Percentiles rank a stretch among this genome's conserved stretches.
Evolutionary conservation across 163 green algal species (phyloP).

Genomic region (Chloromonas sp.): DNA sequence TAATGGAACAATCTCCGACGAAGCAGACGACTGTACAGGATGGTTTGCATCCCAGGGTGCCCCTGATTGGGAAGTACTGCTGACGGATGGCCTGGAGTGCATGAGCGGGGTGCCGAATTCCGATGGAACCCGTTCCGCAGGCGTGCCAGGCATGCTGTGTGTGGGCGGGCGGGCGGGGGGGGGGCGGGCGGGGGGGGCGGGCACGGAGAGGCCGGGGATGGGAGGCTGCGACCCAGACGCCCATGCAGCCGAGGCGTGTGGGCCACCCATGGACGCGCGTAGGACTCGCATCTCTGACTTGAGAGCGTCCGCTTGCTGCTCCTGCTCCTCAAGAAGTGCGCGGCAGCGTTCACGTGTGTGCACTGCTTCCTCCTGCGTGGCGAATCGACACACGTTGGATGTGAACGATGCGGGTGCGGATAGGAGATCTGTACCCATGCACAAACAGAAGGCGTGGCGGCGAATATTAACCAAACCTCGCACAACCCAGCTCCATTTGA

Average conservation of each 20-base stretch:
- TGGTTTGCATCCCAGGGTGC: too few species aligned
- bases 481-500: too few species aligned
- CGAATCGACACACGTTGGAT: not conserved
- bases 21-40: too few species aligned
- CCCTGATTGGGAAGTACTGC: too few species aligned
- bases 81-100: not conserved
- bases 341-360: not conserved
- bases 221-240: too few species aligned
- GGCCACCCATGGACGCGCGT: not conserved
- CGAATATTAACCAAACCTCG: not conserved
- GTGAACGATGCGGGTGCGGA: too few species aligned
- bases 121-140: not conserved
- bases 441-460: not conserved
- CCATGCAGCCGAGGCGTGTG: too few species aligned
- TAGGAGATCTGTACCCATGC: not conserved
- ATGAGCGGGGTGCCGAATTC: not conserved
- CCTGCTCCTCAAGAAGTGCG: slow-evolving; percentile 8
- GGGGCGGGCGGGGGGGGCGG: not conserved
- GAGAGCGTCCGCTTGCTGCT: not conserved
- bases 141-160: not conserved
- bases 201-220: not conserved
- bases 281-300: not conserved
- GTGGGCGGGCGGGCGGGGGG: not conserved
- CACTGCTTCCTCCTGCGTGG: slow-evolving; percentile 2
- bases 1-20: too few species aligned